A percentile compares a stretch with the other conserved stretches of the same genome.
Conservation (phyloP, 352 stramenopile species). For the Phytophthora capsici region DNA sequence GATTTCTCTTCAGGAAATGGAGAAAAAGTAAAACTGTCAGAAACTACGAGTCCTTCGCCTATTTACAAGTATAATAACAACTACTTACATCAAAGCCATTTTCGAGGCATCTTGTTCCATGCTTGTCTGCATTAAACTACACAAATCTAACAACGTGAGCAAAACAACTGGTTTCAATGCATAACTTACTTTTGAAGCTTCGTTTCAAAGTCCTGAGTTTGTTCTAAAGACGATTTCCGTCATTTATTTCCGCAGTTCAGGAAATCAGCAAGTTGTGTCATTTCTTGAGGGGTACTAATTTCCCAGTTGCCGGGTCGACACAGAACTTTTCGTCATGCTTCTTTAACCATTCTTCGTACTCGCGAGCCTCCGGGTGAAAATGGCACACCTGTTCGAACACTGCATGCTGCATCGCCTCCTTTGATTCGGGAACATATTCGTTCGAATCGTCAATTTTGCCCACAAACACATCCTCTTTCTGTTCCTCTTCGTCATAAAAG, state of each 20-base stretch:
- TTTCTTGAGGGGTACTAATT: slow-evolving; percentile 55
- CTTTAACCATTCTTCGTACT: slow-evolving; percentile 67
- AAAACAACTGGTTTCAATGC: no score
- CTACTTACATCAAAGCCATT: no score
- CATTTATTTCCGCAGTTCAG: not conserved
- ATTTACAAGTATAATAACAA: no score
- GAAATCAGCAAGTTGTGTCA: not conserved
- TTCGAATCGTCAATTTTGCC: slow-evolving; percentile 77
- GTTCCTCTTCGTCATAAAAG: slow-evolving; percentile 56
- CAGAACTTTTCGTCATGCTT: slow-evolving; percentile 69
- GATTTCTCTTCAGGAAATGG: no score
- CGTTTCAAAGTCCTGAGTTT: not conserved
- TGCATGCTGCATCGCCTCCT: slow-evolving; percentile 73
- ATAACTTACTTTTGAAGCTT: no score
- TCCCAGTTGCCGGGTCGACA: slow-evolving; percentile 63
- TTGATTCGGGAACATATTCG: slow-evolving; percentile 65
- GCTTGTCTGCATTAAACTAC: no score
- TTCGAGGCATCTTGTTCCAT: no score
- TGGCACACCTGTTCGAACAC: slow-evolving; percentile 85
- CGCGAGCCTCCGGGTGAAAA: slow-evolving; percentile 72
- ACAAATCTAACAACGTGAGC: no score
- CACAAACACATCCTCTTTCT: slow-evolving; percentile 67
- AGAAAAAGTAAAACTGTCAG: no score
- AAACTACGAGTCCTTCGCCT: no score
- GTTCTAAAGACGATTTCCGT: not conserved